A percentile compares a stretch with the other conserved stretches of the same genome.
These are phyloP conservation scores for Phascolomyces articulosus DNA, from an alignment of 371 early-diverging fungal species.

Conservation along the genomic window DNA sequence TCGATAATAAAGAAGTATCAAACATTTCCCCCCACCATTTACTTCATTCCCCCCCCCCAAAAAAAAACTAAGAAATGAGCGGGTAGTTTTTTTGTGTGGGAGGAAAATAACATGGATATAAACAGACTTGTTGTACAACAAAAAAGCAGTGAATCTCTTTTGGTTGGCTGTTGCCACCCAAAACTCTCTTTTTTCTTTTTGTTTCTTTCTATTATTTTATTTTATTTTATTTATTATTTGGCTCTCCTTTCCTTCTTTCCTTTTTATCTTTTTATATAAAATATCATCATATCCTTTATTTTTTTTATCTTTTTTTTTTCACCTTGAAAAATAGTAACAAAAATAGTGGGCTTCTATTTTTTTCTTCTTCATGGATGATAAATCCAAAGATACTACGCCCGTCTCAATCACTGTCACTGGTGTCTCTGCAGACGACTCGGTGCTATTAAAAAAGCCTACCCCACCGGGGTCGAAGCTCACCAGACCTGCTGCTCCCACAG, in stretches of 20 bases:
- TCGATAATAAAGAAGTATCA: too few species aligned
- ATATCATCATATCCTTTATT: not conserved
- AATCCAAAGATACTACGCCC: not conserved
- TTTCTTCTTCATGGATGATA: constrained; percentile 8
- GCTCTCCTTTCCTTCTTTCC: constrained; percentile 3
- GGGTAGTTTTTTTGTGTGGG: too few species aligned
- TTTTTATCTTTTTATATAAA: not conserved
- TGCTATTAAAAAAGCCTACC: not conserved
- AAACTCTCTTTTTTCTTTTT: not conserved
- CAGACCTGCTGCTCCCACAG: constrained; percentile 4
- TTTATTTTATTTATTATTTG: not conserved
- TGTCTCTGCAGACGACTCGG: not conserved
- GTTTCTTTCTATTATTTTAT: not conserved
- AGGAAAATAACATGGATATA: too few species aligned
- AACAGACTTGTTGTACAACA: too few species aligned
- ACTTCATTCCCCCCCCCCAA: too few species aligned
- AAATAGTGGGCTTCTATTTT: too few species aligned
- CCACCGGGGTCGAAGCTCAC: not conserved
- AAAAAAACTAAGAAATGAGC: too few species aligned
- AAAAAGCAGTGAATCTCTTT: too few species aligned
- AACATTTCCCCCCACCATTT: too few species aligned
- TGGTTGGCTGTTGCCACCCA: too few species aligned
- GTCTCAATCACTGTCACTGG: not conserved
- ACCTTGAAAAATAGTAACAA: not conserved
- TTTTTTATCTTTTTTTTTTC: constrained; percentile 4